Base-by-base conservation (phyloP, 164 flowering plant genomes). In the Umbilicus rupestris region DNA sequence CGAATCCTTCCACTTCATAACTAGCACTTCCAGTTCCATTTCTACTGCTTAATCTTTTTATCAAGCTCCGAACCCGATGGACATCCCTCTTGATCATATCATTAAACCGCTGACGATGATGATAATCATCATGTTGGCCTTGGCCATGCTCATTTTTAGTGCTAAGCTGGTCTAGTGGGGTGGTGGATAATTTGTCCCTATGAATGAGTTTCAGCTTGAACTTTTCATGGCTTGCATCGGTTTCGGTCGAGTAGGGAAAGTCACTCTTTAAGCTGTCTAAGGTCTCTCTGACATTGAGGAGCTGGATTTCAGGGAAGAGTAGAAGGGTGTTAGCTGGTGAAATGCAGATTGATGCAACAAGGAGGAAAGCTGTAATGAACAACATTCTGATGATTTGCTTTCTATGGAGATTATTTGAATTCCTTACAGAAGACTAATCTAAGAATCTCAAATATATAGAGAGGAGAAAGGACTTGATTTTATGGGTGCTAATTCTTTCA, bases 21-120 rank as follows among this genome's bases (percentile, higher is more conserved):
- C 1, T 62, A 19, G 4, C 28, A 33, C 22, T 16, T 10, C 14
- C 19, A 33, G 28, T 66, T 6, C 64, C 75, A 5, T 45, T 69
- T 29, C 67, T 69, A 33, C 57, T 69, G n/a, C 30, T 37, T n/a
- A 84, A 70, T 22, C 81, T 83, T 31, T 73, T 78, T 35, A 70
- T 26, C 35, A 87, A 72, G 71, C 66, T 20, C 2, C 73, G 75
- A 5, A 82, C 91, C 70, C 96, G 72, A 17, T 35, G 62, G 0
- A 60, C 59, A 68, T 91, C 97, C 55, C 96, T 45, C 19, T 75
- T 69, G 73, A 90, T 73, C 19, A 88, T 83, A 19, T 72, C 77
- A 2, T 71, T 41, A 69, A 62, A 37, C 15, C 20, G 19, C 17
- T 14, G 3, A 60, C 37, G 64, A 60, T 30, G 44, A 62, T 19